phyloP scores from a whole-genome alignment of 192 early-diverging fungal genomes.

The Neocallimastix lanati region DNA sequence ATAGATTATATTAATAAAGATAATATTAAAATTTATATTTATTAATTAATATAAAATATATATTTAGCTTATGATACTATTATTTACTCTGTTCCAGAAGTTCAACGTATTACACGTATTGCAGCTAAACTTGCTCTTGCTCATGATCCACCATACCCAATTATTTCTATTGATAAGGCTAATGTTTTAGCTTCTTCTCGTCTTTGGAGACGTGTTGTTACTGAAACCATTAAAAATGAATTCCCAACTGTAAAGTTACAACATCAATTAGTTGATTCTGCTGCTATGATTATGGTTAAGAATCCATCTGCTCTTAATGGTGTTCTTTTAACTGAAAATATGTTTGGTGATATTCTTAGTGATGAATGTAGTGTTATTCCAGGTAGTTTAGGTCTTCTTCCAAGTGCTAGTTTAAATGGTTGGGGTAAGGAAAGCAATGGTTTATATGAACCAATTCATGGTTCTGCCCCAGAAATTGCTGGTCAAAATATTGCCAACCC shows the following conservation, averaged over 20 bases:
- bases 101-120: slow-evolving; percentile 87
- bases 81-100: slow-evolving; percentile 75
- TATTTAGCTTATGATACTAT: slow-evolving; percentile 74
- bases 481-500: slow-evolving; percentile 93
- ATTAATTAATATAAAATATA: neutral
- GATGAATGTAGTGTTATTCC: slow-evolving; percentile 94
- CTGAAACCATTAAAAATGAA: slow-evolving; percentile 68
- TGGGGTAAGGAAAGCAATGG: slow-evolving; percentile 63
- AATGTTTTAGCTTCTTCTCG: slow-evolving; percentile 95
- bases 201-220: slow-evolving; percentile 88
- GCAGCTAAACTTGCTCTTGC: slow-evolving; percentile 69
- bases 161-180: slow-evolving; percentile 97
- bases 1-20: too few species aligned
- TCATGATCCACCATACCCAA: slow-evolving; percentile 57
- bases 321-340: slow-evolving; percentile 92
- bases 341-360: slow-evolving; percentile 86
- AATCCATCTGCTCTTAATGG: slow-evolving; percentile 82
- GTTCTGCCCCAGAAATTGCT: slow-evolving; percentile 95
- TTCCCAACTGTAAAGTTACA: slow-evolving; percentile 71
- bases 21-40: too few species aligned
- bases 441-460: slow-evolving; percentile 98
- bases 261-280: slow-evolving; percentile 92
- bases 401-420: slow-evolving; percentile 74
- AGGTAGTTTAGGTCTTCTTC: slow-evolving; percentile 68
- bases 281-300: slow-evolving; percentile 90